Evolutionary conservation across 139 green algal genomes (phyloP).

Genomic region (Zygnema circumcarinatum): DNA sequence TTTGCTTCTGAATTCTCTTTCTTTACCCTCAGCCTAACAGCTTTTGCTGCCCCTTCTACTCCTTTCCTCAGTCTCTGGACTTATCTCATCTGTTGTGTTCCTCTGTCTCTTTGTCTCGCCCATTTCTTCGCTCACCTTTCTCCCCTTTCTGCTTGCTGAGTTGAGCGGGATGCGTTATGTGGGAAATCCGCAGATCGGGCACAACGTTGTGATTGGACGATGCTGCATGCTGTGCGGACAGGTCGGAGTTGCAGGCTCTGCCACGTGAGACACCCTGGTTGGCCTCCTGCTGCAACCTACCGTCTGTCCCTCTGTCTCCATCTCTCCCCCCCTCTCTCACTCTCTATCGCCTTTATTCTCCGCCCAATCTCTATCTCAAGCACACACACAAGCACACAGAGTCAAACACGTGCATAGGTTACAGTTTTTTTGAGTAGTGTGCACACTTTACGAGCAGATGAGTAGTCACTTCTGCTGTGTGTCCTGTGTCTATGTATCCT

Average conservation of each 20-base stretch:
- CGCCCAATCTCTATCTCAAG: neutral
- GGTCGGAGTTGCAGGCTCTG: constrained; percentile 60
- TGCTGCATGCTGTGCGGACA: constrained; percentile 66
- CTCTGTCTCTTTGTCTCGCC: neutral
- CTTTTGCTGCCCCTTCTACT: neutral
- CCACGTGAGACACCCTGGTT: constrained; percentile 42
- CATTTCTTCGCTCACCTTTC: neutral
- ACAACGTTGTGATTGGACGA: constrained; percentile 64
- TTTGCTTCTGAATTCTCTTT: too few species aligned
- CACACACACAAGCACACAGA: neutral
- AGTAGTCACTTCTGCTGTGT: too few species aligned
- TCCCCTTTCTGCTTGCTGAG: neutral
- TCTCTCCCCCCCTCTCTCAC: neutral
- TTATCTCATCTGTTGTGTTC: neutral
- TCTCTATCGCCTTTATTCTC: neutral
- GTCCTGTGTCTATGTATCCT: too few species aligned
- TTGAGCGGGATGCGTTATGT: neutral
- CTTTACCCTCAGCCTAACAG: neutral
- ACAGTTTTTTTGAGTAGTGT: too few species aligned
- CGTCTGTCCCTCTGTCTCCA: neutral
- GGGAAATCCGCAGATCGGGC: constrained; percentile 58
- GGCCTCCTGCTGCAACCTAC: neutral
- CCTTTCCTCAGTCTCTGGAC: too few species aligned
- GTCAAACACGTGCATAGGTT: too few species aligned
- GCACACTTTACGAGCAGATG: too few species aligned